Evolutionary conservation across 1,139 yeast genomes (phyloP), one percentile per base, ranked within the genome.

Genomic region (Suhomyces atakaporum): DNA sequence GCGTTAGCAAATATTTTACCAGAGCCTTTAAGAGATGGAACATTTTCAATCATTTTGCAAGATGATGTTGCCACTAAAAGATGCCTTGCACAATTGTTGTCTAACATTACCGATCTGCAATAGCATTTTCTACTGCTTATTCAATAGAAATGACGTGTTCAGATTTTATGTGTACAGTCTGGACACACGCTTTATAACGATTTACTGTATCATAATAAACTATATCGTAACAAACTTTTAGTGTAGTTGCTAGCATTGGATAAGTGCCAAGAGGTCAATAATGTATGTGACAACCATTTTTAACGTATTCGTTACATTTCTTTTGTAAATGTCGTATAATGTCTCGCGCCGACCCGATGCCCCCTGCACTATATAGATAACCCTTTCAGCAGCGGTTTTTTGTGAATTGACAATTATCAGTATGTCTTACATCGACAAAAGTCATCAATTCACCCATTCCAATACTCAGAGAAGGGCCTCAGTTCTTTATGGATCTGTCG

Each of bases 1-100:
- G 92, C 96, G 0, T 73, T 92, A 48, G 83, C 87, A 30, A 84
- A 81, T 42, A 83, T 88, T 22, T 67, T 92, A 36, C 98, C 98
- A 1, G 92, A 84, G 52, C 84, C 92, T 1, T 71, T 92, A 52
- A 78, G 88, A 45, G 96, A 89, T 60, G 95, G 92, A n/a, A 87
- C 97, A 0, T 90, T 92, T 60, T 77, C 85, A 21, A 68, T 73
- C 31, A 82, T 85, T 4, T 72, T 92, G 43, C 81, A 84, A 49
- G 97, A 90, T 53, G 98, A 92, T 56, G 77, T 79, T 5, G 90
- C 92, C 9, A 88, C 97, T 7, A 87, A 85, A 56, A 77, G 92
- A 50, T 88, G 96, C 54, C 70, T 92, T 45, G 84, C 92, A 3
- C 96, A 89, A 60, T 70, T 92, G 35, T 70, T 92, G 47, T 72